Base-by-base conservation (phyloP, 2,329 filamentous ascomycete genomes). In the Exutisphaerella laricina region DNA sequence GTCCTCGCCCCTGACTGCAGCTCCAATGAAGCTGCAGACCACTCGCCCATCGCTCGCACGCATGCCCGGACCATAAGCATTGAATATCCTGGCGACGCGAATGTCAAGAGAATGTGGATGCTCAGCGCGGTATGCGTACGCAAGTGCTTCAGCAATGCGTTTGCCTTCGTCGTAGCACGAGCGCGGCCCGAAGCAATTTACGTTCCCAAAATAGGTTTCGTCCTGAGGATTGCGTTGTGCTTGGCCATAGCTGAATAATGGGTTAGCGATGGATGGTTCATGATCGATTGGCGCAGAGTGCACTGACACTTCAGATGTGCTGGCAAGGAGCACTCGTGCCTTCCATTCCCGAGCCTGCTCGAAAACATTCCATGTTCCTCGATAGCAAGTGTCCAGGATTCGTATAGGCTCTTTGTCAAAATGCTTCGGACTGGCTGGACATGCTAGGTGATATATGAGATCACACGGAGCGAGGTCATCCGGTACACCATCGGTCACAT, bases 111-210 rank as follows among this genome's bases (percentile, higher is more conserved):
- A 16, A 29, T 29, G 26, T n/a, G n/a, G n/a, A n/a, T 23, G 33
- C 18, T 46, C 39, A 2, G 26, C 25, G 17, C 45, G 45, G 18
- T 44, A 41, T 18, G 41, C 45, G 8, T 39, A 48, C 4, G 39
- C 41, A 4, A 48, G 28, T 10, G 45, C 40, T 31, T 48, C 45
- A 10, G 45, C 45, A 16, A 37, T 41, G 3, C 45, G 26, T 29
- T 48, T 48, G 5, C 45, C 45, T 36, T 48, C 45, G 18, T 48
- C 45, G 18, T 48, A 48, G 25, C 45, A 48, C 10, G 40, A 29
- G 13, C 45, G 26, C 6, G 41, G 41, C 4, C 45, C 45, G 13
- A 48, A 48, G 32, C 21, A 44, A 14, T 44, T 48, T 4, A 41
- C 41, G 23, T 48, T 48, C 20, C 41, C 45, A 18, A 30, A 23